Percentiles rank a stretch among this genome's conserved stretches.
These are phyloP conservation scores for Penicillium mononematosum DNA, from an alignment of 495 filamentous ascomycete genomes.

Conservation along the genomic window DNA sequence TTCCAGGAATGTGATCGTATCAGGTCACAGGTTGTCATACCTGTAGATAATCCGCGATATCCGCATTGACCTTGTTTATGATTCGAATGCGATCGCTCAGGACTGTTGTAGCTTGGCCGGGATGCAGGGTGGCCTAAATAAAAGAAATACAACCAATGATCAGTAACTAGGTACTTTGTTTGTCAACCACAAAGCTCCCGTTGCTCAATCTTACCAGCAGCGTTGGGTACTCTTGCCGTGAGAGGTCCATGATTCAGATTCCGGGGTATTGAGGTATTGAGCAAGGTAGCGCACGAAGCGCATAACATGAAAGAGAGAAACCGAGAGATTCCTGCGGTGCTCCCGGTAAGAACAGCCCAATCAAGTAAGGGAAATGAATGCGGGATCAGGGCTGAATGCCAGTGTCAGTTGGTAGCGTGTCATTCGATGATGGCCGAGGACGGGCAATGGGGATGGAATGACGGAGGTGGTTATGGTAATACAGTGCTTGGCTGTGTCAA, in stretches of 20 bases:
- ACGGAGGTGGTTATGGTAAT: constrained; percentile 17
- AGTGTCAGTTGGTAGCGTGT: constrained; percentile 17
- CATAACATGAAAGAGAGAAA: constrained; percentile 37
- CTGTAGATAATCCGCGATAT: constrained; percentile 97
- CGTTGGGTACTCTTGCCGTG: constrained; percentile 89
- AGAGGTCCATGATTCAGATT: constrained; percentile 65
- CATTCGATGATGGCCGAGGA: constrained; percentile 25
- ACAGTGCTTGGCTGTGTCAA: constrained; percentile 2
- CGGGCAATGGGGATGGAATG: constrained; percentile 30
- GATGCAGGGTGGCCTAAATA: constrained; percentile 73
- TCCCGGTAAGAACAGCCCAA: constrained; percentile 9
- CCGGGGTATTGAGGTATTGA: constrained; percentile 32
- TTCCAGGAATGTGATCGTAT: constrained; percentile 11
- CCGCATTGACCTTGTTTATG: constrained; percentile 80
- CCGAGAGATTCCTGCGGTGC: constrained; percentile 10
- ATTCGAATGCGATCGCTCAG: constrained; percentile 86
- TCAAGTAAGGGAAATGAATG: constrained; percentile 24
- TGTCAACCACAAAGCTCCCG: constrained; percentile 5
- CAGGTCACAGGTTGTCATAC: constrained; percentile 48
- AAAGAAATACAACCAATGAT: constrained; percentile 18
- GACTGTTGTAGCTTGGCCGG: constrained; percentile 77
- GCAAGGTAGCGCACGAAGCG: constrained; percentile 27
- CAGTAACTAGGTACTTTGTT: constrained; percentile 12
- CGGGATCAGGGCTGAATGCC: constrained; percentile 20
- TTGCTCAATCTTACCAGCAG: constrained; percentile 72